A percentile compares a stretch with the other conserved stretches of the same genome.
Evolutionary conservation across 2,329 filamentous ascomycete genomes (phyloP).

Genomic region (Claviceps sorghi): DNA sequence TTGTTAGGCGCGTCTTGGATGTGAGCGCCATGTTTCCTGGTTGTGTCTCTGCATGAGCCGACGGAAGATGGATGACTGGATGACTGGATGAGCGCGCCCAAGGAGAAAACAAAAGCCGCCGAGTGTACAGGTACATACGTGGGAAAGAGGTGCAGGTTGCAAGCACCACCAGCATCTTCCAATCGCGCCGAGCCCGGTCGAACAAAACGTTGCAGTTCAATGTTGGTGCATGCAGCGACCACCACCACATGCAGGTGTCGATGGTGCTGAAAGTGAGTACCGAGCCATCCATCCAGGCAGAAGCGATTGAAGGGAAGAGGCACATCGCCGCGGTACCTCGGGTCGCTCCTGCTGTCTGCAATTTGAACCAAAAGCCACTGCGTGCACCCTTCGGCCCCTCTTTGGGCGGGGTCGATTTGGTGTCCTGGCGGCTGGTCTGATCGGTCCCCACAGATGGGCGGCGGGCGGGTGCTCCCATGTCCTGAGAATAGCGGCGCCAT

Average conservation of each 20-base stretch:
- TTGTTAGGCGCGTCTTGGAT: slow-evolving; percentile 1
- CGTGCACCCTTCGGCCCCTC: background rate
- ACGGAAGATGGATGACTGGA: too few species aligned
- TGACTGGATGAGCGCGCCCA: too few species aligned
- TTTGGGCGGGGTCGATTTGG: background rate
- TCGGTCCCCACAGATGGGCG: slow-evolving; percentile 2
- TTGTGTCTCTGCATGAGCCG: background rate
- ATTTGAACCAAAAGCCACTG: background rate
- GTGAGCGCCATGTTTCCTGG: background rate
- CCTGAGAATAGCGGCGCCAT: background rate
- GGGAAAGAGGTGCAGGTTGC: slow-evolving; percentile 3
- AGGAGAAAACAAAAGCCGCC: too few species aligned
- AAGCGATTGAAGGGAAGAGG: background rate
- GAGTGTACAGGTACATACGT: background rate
- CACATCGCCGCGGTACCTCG: background rate
- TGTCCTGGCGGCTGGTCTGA: background rate
- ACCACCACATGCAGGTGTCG: background rate
- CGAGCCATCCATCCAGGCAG: background rate
- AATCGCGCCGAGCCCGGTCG: background rate
- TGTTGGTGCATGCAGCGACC: background rate
- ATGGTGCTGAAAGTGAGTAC: background rate
- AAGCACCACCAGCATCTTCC: background rate
- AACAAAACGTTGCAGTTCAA: background rate
- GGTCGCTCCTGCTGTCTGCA: background rate
- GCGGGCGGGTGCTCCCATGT: slow-evolving; percentile 3